phyloP scores from a whole-genome alignment of 2,329 filamentous ascomycete species.

The Ophiocordyceps unilateralis region DNA sequence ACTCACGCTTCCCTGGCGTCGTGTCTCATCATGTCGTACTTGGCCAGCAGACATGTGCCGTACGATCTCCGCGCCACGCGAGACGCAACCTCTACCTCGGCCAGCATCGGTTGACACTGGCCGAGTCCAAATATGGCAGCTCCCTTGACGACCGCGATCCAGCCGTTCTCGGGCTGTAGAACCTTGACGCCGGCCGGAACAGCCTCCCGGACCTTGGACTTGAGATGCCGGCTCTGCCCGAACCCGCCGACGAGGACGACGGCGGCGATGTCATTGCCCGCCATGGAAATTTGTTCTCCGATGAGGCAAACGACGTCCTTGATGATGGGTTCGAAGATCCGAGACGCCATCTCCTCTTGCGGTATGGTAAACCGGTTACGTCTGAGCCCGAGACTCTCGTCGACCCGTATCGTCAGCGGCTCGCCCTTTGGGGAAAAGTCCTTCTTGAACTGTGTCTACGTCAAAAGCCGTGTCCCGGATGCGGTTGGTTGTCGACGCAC shows the following conservation, averaged over 20 bases:
- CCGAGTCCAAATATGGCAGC: conserved; percentile 25
- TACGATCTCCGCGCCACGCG: conserved; percentile 19
- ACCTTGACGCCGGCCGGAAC: conserved; percentile 20
- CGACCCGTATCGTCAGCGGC: conserved; percentile 17
- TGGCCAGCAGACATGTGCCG: conserved; percentile 17
- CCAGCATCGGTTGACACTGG: conserved; percentile 11
- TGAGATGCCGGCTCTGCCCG: conserved; percentile 26
- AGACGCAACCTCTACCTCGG: conserved; percentile 15
- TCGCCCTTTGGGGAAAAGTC: conserved; percentile 18
- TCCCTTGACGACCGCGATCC: conserved; percentile 32
- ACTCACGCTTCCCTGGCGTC: conserved; percentile 18
- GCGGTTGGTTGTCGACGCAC: conserved; percentile 10
- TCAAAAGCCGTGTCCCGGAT: not conserved
- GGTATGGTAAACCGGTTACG: conserved; percentile 15
- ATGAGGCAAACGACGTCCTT: conserved; percentile 25
- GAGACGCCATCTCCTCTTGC: conserved; percentile 48
- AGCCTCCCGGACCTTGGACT: conserved; percentile 19
- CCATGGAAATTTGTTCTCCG: conserved; percentile 21
- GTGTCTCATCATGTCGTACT: conserved; percentile 19
- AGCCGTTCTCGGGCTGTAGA: conserved; percentile 29
- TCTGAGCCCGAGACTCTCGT: conserved; percentile 15
- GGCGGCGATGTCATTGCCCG: conserved; percentile 15
- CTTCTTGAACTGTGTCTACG: conserved; percentile 17
- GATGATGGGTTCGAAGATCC: conserved; percentile 23
- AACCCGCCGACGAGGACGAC: conserved; percentile 33